Percentiles rank a stretch among this genome's conserved stretches.
These are phyloP conservation scores for Phytophthora palmivora DNA, from an alignment of 352 stramenopile genomes.

Conservation along the genomic window DNA sequence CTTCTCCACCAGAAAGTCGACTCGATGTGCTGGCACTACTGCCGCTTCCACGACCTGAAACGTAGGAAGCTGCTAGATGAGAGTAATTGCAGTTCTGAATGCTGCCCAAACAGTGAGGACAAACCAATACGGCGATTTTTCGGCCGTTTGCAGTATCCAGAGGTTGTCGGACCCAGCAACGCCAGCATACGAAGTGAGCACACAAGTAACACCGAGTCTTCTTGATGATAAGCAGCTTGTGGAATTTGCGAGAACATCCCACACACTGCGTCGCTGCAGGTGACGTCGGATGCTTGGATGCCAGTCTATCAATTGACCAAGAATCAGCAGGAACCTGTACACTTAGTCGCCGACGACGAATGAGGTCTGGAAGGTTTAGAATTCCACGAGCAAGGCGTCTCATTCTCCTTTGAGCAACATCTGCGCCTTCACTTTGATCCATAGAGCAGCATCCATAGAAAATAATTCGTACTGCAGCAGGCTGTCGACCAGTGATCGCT, in stretches of 20 bases:
- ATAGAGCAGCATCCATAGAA: constrained; percentile 20
- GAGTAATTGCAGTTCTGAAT: constrained; percentile 57
- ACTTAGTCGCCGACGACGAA: constrained; percentile 19
- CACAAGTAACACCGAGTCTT: constrained; percentile 46
- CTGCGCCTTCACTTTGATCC: background rate
- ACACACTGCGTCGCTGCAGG: constrained; percentile 40
- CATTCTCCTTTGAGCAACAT: constrained; percentile 14
- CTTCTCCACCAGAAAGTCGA: constrained; percentile 7
- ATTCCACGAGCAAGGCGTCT: constrained; percentile 19
- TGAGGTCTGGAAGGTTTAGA: constrained; percentile 23
- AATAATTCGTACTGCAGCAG: constrained; percentile 20
- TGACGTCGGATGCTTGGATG: background rate
- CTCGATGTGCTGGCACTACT: constrained; percentile 29
- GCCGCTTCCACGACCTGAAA: constrained; percentile 14
- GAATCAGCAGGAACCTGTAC: constrained; percentile 17
- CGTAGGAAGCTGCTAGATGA: constrained; percentile 20
- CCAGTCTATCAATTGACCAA: constrained; percentile 5
- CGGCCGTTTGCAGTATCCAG: constrained; percentile 37
- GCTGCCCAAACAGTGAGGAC: constrained; percentile 46
- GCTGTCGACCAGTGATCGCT: constrained; percentile 9
- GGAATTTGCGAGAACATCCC: constrained; percentile 52
- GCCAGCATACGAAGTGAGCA: constrained; percentile 42
- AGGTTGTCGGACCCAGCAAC: constrained; percentile 35
- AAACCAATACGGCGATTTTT: constrained; percentile 47
- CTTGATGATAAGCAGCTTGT: constrained; percentile 31